A percentile compares a stretch with the other conserved stretches of the same genome.
phyloP scores from a whole-genome alignment of 2,329 filamentous ascomycete genomes.

The Fusarium tanahbumbuense region DNA sequence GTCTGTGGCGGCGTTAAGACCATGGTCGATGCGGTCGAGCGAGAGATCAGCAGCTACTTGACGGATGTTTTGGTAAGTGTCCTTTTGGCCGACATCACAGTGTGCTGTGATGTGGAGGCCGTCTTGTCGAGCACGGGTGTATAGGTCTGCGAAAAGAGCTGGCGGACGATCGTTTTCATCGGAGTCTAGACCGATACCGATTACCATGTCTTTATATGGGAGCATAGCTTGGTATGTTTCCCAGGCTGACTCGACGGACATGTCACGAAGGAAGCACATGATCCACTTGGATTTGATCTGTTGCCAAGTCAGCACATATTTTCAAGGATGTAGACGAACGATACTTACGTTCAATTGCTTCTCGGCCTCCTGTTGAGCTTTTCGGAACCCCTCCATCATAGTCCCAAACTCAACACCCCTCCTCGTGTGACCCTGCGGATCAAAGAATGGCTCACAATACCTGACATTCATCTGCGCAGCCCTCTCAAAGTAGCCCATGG shows the following conservation, averaged over 20 bases:
- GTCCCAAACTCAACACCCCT: constrained; percentile 71
- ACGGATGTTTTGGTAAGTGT: constrained; percentile 63
- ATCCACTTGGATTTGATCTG: constrained; percentile 65
- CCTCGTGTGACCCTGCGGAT: constrained; percentile 77
- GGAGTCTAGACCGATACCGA: constrained; percentile 60
- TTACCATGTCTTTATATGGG: constrained; percentile 53
- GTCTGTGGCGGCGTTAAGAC: constrained; percentile 72
- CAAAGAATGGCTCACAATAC: constrained; percentile 83
- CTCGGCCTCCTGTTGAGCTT: constrained; percentile 67
- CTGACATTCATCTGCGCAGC: constrained; percentile 72
- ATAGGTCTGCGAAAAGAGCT: constrained; percentile 57
- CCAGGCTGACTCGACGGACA: constrained; percentile 77
- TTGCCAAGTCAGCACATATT: not conserved
- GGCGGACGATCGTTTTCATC: constrained; percentile 58
- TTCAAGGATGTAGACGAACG: too few relatives aligned
- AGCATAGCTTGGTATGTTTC: constrained; percentile 62
- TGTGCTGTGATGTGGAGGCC: constrained; percentile 62
- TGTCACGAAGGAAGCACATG: constrained; percentile 76
- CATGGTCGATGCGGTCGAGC: constrained; percentile 76
- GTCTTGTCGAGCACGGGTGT: constrained; percentile 50
- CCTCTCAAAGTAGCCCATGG: constrained; percentile 75
- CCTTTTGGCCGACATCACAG: constrained; percentile 63
- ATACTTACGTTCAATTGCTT: not conserved
- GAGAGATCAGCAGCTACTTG: constrained; percentile 64
- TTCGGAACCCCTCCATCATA: constrained; percentile 70